These are phyloP conservation scores for Coleophoma cylindrospora DNA, from an alignment of 2,329 filamentous ascomycete genomes.

Conservation along the genomic window DNA sequence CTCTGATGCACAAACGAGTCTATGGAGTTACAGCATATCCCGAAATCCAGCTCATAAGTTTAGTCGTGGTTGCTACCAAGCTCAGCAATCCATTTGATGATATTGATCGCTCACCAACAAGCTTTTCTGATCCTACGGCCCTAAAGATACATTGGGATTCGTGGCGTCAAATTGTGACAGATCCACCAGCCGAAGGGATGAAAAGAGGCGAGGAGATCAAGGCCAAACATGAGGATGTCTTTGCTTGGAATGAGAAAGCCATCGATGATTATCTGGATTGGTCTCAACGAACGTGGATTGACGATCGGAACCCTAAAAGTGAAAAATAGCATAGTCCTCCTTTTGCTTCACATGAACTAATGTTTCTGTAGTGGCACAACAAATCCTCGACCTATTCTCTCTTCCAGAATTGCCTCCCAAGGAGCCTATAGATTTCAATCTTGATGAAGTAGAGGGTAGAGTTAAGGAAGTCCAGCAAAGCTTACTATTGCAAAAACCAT, in stretches of 20 bases:
- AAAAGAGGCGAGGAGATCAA: constrained; percentile 41
- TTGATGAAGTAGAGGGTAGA: constrained; percentile 11
- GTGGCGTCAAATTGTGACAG: constrained; percentile 54
- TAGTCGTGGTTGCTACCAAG: constrained; percentile 74
- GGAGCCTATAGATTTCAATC: constrained; percentile 17
- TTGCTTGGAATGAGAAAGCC: constrained; percentile 53
- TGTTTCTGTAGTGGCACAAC: constrained; percentile 20
- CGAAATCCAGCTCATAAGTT: constrained; percentile 66
- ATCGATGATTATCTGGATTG: constrained; percentile 76
- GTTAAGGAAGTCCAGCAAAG: constrained; percentile 18
- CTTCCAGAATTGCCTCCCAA: constrained; percentile 15
- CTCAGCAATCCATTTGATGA: constrained; percentile 71
- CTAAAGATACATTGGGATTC: constrained; percentile 65
- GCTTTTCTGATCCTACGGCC: constrained; percentile 48
- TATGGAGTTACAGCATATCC: constrained; percentile 55
- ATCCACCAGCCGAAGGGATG: constrained; percentile 22
- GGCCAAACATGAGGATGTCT: constrained; percentile 57
- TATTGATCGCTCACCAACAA: constrained; percentile 42
- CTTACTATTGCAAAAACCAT: constrained; percentile 20
- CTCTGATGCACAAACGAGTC: constrained; percentile 37
- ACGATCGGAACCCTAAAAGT: constrained; percentile 35
- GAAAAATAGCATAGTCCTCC: constrained; percentile 8
- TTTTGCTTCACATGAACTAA: too few relatives aligned
- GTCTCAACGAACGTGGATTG: constrained; percentile 64
- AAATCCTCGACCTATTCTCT: constrained; percentile 30